Percentiles rank a stretch among this genome's conserved stretches.
Evolutionary conservation across 306 rosid genomes (phyloP).

Genomic region (Acacia crassicarpa): DNA sequence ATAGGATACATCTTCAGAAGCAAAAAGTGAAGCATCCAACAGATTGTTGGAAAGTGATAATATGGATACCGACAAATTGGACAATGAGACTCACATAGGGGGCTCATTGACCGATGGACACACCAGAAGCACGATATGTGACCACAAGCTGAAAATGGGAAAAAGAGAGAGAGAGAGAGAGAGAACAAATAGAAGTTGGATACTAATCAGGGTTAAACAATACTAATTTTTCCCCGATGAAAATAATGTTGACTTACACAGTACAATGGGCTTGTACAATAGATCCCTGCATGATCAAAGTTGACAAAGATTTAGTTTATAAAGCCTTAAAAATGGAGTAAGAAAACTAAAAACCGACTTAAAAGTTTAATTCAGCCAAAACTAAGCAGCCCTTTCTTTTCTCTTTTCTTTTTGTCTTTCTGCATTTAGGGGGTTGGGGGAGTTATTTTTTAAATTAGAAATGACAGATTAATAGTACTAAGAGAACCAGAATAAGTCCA

Average conservation of each 20-base stretch:
- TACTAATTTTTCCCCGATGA: constrained; percentile 5
- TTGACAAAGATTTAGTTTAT: constrained; percentile 23
- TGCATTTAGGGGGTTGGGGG: neutral
- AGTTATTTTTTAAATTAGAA: neutral
- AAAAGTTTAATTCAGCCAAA: constrained; percentile 8
- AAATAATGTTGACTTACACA: constrained; percentile 54
- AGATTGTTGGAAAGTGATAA: constrained; percentile 69
- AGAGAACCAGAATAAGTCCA: constrained; percentile 1
- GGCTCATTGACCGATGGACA: constrained; percentile 64
- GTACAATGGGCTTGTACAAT: constrained; percentile 82
- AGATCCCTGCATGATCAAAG: constrained; percentile 69
- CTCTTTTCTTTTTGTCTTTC: neutral
- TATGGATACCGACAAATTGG: constrained; percentile 73
- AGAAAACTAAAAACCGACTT: neutral
- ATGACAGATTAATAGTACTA: neutral
- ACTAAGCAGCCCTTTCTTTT: neutral
- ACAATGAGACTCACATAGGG: constrained; percentile 54
- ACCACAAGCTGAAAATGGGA: constrained; percentile 73
- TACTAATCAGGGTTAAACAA: constrained; percentile 1
- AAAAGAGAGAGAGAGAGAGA: neutral
- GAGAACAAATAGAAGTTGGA: neutral
- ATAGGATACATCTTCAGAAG: constrained; percentile 68
- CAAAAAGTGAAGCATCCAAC: constrained; percentile 75
- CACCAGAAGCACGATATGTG: constrained; percentile 94
- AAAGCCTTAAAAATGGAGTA: constrained; percentile 17